These are phyloP conservation scores for Tagetes patula DNA, from an alignment of 129 eudicot genomes.

Conservation along the genomic window DNA sequence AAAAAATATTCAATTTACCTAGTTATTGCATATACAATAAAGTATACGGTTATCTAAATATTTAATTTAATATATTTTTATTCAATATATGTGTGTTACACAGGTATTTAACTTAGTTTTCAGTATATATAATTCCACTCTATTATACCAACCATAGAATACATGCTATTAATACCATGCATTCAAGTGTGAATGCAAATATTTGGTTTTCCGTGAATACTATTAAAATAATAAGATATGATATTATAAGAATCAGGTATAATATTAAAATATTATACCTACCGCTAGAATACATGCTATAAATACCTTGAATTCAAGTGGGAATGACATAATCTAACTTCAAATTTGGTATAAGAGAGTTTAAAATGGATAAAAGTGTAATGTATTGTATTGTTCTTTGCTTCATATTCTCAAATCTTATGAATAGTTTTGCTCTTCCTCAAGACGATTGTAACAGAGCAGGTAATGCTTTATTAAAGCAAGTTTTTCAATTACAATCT, in stretches of 20 bases:
- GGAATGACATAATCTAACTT: neutral
- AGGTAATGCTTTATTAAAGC: neutral
- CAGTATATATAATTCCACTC: too few relatives aligned
- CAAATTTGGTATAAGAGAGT: neutral
- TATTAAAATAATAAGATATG: too few relatives aligned
- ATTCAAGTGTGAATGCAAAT: too few relatives aligned
- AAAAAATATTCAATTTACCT: too few relatives aligned
- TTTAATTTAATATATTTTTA: too few relatives aligned
- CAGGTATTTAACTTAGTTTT: too few relatives aligned
- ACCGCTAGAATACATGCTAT: neutral
- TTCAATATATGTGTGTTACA: too few relatives aligned
- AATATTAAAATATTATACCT: neutral
- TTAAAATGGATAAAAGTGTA: neutral
- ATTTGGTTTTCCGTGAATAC: too few relatives aligned
- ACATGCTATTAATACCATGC: too few relatives aligned
- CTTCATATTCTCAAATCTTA: neutral
- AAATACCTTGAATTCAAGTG: neutral
- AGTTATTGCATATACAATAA: too few relatives aligned
- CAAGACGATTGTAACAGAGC: neutral
- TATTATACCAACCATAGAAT: too few relatives aligned
- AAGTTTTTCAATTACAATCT: neutral
- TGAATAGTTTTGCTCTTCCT: neutral
- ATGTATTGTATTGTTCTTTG: neutral
- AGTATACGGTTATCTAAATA: too few relatives aligned
- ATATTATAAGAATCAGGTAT: neutral